Evolutionary conservation across 805 yeast genomes (phyloP), one percentile per base, ranked within the genome.

Genomic region (Metschnikowia peoriensis): DNA sequence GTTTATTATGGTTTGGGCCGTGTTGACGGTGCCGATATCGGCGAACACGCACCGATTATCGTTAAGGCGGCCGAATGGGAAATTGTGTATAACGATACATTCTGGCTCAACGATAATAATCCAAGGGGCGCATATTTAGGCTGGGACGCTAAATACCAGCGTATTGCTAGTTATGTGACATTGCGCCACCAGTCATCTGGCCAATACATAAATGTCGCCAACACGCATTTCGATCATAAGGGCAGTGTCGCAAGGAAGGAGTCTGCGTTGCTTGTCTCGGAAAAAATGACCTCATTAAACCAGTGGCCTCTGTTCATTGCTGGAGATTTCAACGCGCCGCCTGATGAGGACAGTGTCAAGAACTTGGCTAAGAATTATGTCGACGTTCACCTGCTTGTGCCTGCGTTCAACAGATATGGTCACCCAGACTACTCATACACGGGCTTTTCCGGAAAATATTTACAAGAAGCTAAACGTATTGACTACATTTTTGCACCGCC

Each of bases 401-500:
- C 68, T 6, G 62, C 61, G 7, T 61, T 53, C 50, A 64, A 58
- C 43, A 54, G 61, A 10, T 69, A 66, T 51, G 74, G 73, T 6
- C 71, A 69, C 54, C 45, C 47, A 2, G 63, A 61, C 44, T 66
- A 67, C 32, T 57, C 71, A 8, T 70, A 67, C 28, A 69, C 74
- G 15, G 74, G 74, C 1, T 69, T 69, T 50, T 63, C 59, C 47
- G 72, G 71, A 5, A 60, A 62, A 39, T 63, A 59, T 17, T 47
- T 65, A 35, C 43, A 47, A 17, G 71, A 69, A 1, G 73, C 69
- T 6, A 67, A 65, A 53, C 65, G 66, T 27, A 67, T 69, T 45
- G 74, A 69, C 54, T 69, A 68, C 54, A 63, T 69, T 22, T 69
- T 69, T 54, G 63, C 65, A 9, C 72, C 73, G 9, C 43, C 41